These are phyloP conservation scores for Lenzites betulinus DNA, from an alignment of 768 basidiomycete genomes.

Conservation along the genomic window DNA sequence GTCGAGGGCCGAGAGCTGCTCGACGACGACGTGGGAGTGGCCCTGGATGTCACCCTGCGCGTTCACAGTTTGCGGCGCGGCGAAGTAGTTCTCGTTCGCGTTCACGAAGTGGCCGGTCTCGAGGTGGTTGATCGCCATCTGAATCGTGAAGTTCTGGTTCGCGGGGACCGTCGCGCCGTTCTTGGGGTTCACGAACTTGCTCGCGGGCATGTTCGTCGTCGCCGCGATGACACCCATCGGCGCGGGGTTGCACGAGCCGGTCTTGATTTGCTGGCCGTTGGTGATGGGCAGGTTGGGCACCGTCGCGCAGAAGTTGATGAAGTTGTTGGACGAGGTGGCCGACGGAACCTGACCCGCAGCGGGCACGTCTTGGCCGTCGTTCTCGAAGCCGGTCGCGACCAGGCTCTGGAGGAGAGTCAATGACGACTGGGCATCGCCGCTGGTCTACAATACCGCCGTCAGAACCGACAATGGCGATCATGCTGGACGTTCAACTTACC, in stretches of 20 bases:
- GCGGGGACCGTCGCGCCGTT: slow-evolving; percentile 49
- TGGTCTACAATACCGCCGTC: no score
- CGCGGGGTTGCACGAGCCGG: slow-evolving; percentile 62
- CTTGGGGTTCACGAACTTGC: slow-evolving; percentile 52
- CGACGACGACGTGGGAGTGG: slow-evolving; percentile 59
- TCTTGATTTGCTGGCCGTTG: slow-evolving; percentile 43
- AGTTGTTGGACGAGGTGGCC: slow-evolving; percentile 62
- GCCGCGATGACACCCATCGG: slow-evolving; percentile 65
- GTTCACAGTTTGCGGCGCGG: slow-evolving; percentile 56
- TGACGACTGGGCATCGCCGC: no score
- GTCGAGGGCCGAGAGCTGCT: slow-evolving; percentile 44
- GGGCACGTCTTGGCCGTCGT: slow-evolving; percentile 49
- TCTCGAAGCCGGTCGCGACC: slow-evolving; percentile 46
- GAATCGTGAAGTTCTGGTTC: slow-evolving; percentile 57
- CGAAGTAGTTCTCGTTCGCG: slow-evolving; percentile 51
- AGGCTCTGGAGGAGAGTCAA: slow-evolving; percentile 47
- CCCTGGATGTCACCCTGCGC: slow-evolving; percentile 46
- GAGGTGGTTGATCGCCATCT: slow-evolving; percentile 47
- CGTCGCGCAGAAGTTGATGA: slow-evolving; percentile 57
- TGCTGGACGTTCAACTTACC: no score
- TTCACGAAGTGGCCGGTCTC: slow-evolving; percentile 64
- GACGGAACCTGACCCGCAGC: slow-evolving; percentile 51
- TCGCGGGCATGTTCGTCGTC: slow-evolving; percentile 51
- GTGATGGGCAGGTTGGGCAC: slow-evolving; percentile 42
- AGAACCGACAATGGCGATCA: no score